These are phyloP conservation scores for Gossypium schwendimanii DNA, from an alignment of 441 rosid species.

Conservation along the genomic window DNA sequence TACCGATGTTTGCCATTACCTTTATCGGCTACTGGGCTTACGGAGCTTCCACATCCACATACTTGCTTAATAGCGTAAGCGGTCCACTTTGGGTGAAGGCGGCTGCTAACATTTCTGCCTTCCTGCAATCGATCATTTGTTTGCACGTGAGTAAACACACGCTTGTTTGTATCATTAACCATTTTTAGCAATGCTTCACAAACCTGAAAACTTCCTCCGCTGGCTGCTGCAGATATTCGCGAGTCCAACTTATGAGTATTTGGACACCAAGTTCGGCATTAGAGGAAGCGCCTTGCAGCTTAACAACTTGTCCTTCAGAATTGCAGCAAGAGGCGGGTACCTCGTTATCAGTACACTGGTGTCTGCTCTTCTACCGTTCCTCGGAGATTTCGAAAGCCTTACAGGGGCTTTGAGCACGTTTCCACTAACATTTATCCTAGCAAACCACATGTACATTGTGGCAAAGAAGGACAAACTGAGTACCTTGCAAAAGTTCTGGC, in stretches of 20 bases:
- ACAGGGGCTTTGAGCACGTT: constrained; percentile 83
- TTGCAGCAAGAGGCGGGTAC: constrained; percentile 70
- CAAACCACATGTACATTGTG: constrained; percentile 73
- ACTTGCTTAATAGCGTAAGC: constrained; percentile 57
- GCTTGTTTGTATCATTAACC: not conserved
- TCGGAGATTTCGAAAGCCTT: constrained; percentile 81
- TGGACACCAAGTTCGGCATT: constrained; percentile 73
- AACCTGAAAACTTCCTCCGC: not conserved
- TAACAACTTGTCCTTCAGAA: constrained; percentile 51
- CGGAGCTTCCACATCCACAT: constrained; percentile 61
- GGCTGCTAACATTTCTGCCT: constrained; percentile 65
- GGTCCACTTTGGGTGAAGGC: constrained; percentile 85
- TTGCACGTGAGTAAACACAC: constrained; percentile 47
- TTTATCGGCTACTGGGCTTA: constrained; percentile 93
- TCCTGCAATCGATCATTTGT: constrained; percentile 75
- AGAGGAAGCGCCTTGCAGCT: constrained; percentile 54
- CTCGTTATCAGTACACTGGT: constrained; percentile 56
- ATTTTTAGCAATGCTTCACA: not conserved
- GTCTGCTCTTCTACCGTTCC: constrained; percentile 73
- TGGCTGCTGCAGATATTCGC: constrained; percentile 36
- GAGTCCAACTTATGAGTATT: constrained; percentile 47
- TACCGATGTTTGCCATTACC: constrained; percentile 67
- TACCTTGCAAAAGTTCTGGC: constrained; percentile 50
- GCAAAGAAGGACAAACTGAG: constrained; percentile 51
- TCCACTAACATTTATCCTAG: constrained; percentile 83